A percentile compares a stretch with the other conserved stretches of the same genome.
Evolutionary conservation across 805 yeast species (phyloP).

Genomic region (Yamadazyma philogaea): DNA sequence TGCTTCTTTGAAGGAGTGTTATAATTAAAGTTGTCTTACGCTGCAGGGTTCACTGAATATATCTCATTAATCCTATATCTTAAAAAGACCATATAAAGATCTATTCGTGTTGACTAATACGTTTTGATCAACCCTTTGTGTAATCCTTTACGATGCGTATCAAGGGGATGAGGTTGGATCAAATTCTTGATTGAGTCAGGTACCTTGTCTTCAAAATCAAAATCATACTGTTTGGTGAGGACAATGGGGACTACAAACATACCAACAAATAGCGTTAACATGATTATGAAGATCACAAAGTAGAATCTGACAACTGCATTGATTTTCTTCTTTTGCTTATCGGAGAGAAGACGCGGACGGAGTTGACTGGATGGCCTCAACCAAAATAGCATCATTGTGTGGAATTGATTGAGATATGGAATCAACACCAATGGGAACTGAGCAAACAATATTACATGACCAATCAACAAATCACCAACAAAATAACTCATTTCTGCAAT

Average conservation of each 20-base stretch:
- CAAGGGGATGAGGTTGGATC: slow-evolving; percentile 43
- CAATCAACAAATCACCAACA: slow-evolving; percentile 59
- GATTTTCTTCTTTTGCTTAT: slow-evolving; percentile 40
- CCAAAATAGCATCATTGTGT: slow-evolving; percentile 68
- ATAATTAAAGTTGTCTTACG: too few relatives aligned
- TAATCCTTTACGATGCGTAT: slow-evolving; percentile 34
- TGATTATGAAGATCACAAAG: slow-evolving; percentile 32
- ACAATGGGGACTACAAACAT: slow-evolving; percentile 42
- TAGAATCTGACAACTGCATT: slow-evolving; percentile 31
- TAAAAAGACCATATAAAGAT: background rate
- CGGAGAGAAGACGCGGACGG: slow-evolving; percentile 44
- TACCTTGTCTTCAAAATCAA: slow-evolving; percentile 38
- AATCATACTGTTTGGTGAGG: slow-evolving; percentile 26
- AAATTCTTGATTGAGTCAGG: slow-evolving; percentile 35
- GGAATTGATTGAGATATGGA: slow-evolving; percentile 66
- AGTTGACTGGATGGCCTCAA: slow-evolving; percentile 53
- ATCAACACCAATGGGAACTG: slow-evolving; percentile 61
- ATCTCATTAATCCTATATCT: too few relatives aligned
- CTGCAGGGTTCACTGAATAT: too few relatives aligned
- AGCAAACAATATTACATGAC: slow-evolving; percentile 54
- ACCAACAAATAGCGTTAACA: slow-evolving; percentile 24
- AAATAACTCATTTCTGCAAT: slow-evolving; percentile 64
- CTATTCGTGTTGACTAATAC: slow-evolving; percentile 3
- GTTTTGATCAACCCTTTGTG: slow-evolving; percentile 17
- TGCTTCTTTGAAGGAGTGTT: background rate